Evolutionary conservation across 1,284 basidiomycete genomes (phyloP), one percentile per base, ranked within the genome.

Genomic region (Pseudozyma tsukubaensis): DNA sequence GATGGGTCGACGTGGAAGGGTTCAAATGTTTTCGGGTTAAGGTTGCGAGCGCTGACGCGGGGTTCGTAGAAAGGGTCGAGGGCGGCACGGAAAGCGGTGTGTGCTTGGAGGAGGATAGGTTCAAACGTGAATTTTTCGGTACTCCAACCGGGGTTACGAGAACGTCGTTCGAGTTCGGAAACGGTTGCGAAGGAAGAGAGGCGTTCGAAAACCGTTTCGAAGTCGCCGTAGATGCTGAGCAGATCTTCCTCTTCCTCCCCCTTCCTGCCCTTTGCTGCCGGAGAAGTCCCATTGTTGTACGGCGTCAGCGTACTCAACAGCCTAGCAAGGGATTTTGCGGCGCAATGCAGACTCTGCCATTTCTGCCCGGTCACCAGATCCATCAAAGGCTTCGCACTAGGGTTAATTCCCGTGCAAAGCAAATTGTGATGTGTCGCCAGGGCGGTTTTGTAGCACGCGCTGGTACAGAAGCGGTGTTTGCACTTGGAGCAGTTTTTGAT

Each of bases 381-480:
- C 52, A 72, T 78, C 62, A 85, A 77, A 35, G 81, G 72, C 34
- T 73, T 84, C 1, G 88, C 89, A 6, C 88, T 89, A 0, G 91
- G 91, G 79, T 94, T 95, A 59, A 90, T 89, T 0, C 89, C 87
- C 1, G 89, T 87, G 77, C 93, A 95, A 10, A 95, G 86, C 1
- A 94, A 85, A 0, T 90, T 88, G 71, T 94, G 92, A 9, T 88
- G 88, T 57, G 87, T 88, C 0, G 87, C 87, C 5, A 78, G 71
- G 0, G 89, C 88, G 18, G 90, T 88, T 8, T 88, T 83, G 14
- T 89, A 87, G 81, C 93, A 94, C 0, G 92, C 87, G 4, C 91
- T 88, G 71, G 89, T 92, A 86, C 93, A 94, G 86, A 93, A 95
- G 42, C 89, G 86, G 9, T 89, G 88, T 13, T 88, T 86, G 76